A percentile compares a stretch with the other conserved stretches of the same genome.
These are phyloP conservation scores for Acer negundo DNA, from an alignment of 345 rosid species.

Conservation along the genomic window DNA sequence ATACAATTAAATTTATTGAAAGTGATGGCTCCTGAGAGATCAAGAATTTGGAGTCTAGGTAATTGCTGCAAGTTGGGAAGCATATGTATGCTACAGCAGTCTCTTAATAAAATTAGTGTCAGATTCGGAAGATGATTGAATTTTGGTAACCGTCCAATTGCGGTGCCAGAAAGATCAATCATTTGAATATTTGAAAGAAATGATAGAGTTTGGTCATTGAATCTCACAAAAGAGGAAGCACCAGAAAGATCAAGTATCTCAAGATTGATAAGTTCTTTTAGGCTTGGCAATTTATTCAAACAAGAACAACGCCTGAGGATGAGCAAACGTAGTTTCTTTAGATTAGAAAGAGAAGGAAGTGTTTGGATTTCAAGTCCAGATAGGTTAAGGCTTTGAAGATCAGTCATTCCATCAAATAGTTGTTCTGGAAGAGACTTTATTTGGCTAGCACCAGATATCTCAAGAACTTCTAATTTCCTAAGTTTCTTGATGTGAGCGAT, in stretches of 20 bases:
- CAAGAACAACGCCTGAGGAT: constrained; percentile 40
- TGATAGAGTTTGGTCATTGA: constrained; percentile 29
- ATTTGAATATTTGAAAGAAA: constrained; percentile 33
- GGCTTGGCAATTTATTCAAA: constrained; percentile 39
- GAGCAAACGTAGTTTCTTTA: constrained; percentile 42
- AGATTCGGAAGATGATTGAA: constrained; percentile 29
- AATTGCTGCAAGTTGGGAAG: constrained; percentile 31
- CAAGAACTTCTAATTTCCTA: constrained; percentile 40
- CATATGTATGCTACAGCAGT: constrained; percentile 25
- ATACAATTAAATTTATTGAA: neutral
- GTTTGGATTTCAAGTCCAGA: constrained; percentile 35
- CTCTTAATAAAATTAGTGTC: constrained; percentile 28
- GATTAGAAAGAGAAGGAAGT: constrained; percentile 36
- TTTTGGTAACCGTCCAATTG: constrained; percentile 41
- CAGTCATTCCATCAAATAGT: constrained; percentile 25
- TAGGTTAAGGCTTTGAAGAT: constrained; percentile 56
- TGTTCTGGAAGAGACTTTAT: constrained; percentile 24
- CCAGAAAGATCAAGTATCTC: constrained; percentile 63
- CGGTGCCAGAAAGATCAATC: constrained; percentile 50
- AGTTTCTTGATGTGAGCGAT: constrained; percentile 28
- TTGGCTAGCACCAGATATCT: constrained; percentile 55
- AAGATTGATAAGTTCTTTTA: constrained; percentile 31
- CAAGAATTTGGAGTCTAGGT: constrained; percentile 39
- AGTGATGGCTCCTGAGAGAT: constrained; percentile 37
- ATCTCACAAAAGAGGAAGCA: constrained; percentile 27